Conservation (phyloP, 2,329 filamentous ascomycete genomes). For the Conoideocrella luteorostrata region DNA sequence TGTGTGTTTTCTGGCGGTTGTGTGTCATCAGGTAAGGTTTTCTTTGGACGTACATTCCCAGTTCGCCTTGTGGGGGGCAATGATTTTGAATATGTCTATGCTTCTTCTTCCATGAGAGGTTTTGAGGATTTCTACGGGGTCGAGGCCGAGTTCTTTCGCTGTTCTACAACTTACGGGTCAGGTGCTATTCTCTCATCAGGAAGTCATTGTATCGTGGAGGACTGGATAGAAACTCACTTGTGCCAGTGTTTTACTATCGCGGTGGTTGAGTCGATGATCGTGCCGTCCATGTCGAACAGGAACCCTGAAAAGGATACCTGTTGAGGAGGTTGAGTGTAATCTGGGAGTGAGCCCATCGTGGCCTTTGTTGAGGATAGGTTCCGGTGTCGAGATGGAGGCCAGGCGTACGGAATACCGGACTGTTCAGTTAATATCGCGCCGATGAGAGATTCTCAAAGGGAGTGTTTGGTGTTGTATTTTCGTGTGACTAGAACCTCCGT, state of each 20-base stretch:
- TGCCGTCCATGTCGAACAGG: slow-evolving; percentile 74
- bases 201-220: background rate
- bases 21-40: no score
- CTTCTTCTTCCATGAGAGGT: slow-evolving; percentile 87
- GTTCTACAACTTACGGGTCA: no score
- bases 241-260: slow-evolving; percentile 77
- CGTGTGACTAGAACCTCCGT: no score
- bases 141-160: slow-evolving; percentile 75
- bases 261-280: slow-evolving; percentile 73
- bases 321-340: slow-evolving; percentile 38
- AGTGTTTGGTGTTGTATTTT: no score
- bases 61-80: slow-evolving; percentile 79
- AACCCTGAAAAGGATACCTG: slow-evolving; percentile 47
- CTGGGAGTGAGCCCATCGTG: slow-evolving; percentile 28
- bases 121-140: slow-evolving; percentile 76
- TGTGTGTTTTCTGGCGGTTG: no score
- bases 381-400: background rate
- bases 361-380: background rate
- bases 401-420: background rate
- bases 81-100: slow-evolving; percentile 75
- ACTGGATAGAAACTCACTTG: slow-evolving; percentile 38
- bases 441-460: no score
- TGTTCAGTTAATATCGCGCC: no score
- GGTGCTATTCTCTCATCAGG: slow-evolving; percentile 1
- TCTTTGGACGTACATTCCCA: slow-evolving; percentile 93